phyloP scores from a whole-genome alignment of 805 yeast genomes.

The Metschnikowia colocasiae region DNA sequence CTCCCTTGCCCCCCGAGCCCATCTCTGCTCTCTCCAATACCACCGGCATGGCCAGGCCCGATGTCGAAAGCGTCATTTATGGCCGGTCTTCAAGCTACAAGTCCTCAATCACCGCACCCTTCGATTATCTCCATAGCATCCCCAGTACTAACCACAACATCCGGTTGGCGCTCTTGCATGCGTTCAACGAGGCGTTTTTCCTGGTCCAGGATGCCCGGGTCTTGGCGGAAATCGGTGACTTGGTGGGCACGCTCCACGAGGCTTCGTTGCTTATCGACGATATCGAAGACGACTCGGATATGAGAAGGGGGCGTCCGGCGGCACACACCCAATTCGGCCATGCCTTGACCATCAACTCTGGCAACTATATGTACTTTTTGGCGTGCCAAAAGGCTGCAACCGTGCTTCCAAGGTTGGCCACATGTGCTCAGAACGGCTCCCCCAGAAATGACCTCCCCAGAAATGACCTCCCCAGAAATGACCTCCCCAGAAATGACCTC shows the following conservation, averaged over 20 bases:
- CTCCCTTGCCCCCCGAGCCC: too few relatives aligned
- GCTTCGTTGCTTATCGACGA: conserved; percentile 62
- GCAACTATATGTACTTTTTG: conserved; percentile 75
- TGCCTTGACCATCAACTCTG: conserved; percentile 77
- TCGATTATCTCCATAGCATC: conserved; percentile 27
- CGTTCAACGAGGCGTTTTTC: conserved; percentile 33
- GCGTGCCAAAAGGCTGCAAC: conserved; percentile 51
- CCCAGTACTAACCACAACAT: conserved; percentile 34
- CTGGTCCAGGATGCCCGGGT: conserved; percentile 24
- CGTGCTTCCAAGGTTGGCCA: neutral
- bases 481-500: neutral
- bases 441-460: too few relatives aligned
- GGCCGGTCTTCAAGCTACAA: neutral
- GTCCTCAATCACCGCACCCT: conserved; percentile 25
- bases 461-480: neutral
- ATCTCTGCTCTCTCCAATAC: too few relatives aligned
- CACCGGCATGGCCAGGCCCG: conserved; percentile 2
- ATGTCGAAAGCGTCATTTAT: conserved; percentile 2
- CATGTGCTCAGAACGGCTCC: too few relatives aligned
- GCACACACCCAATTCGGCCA: conserved; percentile 76
- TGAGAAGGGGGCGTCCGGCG: conserved; percentile 74
- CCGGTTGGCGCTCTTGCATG: conserved; percentile 28
- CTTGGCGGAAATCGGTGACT: conserved; percentile 25
- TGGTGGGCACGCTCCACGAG: conserved; percentile 34
- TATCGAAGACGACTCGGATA: conserved; percentile 72